These are phyloP conservation scores for Bipolaris zeicola DNA, from an alignment of 2,329 filamentous ascomycete species.

Conservation along the genomic window DNA sequence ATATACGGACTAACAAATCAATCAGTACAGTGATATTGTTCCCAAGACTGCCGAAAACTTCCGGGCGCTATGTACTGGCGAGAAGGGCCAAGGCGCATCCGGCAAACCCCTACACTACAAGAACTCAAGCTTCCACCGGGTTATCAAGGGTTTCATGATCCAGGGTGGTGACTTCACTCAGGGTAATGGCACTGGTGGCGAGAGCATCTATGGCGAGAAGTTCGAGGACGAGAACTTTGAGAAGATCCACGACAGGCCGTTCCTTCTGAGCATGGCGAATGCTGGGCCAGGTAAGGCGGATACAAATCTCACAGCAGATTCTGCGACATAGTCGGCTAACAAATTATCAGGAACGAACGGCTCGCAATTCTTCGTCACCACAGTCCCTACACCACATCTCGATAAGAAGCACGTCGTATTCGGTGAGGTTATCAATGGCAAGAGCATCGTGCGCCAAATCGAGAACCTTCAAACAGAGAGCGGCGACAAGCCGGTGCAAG, in stretches of 20 bases:
- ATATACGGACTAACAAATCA: slow-evolving; percentile 11
- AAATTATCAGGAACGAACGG: slow-evolving; percentile 79
- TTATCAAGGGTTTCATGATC: slow-evolving; percentile 99
- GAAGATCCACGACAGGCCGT: slow-evolving; percentile 88
- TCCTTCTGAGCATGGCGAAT: slow-evolving; percentile 97
- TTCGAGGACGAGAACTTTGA: slow-evolving; percentile 97
- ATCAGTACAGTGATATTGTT: slow-evolving; percentile 61
- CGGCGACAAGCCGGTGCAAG: slow-evolving; percentile 76
- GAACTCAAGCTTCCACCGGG: slow-evolving; percentile 87
- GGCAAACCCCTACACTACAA: slow-evolving; percentile 93
- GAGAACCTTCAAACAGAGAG: slow-evolving; percentile 79
- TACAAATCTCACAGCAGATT: background rate
- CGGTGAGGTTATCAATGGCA: slow-evolving; percentile 90
- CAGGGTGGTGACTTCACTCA: slow-evolving; percentile 96
- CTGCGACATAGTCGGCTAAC: slow-evolving; percentile 11
- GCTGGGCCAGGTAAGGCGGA: slow-evolving; percentile 76
- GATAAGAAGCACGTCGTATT: slow-evolving; percentile 98
- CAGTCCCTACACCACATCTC: slow-evolving; percentile 90
- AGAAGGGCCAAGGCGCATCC: slow-evolving; percentile 81
- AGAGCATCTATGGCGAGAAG: slow-evolving; percentile 96
- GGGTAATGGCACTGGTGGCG: slow-evolving; percentile 92
- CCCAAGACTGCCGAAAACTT: slow-evolving; percentile 98
- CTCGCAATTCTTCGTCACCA: slow-evolving; percentile 98
- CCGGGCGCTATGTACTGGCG: slow-evolving; percentile 89
- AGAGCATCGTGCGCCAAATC: slow-evolving; percentile 86